Evolutionary conservation across 2,329 filamentous ascomycete genomes (phyloP).

Genomic region (Pyrenochaeta sp.): DNA sequence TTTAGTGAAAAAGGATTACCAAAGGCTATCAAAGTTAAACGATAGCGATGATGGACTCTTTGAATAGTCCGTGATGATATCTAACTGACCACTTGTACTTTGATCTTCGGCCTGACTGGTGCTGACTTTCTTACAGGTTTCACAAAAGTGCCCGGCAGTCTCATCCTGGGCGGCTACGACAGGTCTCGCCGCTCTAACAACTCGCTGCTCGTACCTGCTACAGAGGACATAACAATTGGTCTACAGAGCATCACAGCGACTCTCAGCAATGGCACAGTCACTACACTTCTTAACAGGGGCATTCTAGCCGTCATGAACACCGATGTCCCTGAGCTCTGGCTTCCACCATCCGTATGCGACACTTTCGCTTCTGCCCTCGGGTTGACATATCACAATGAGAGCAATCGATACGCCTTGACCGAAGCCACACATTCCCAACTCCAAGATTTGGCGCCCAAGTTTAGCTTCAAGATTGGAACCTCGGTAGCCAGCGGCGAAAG

Average conservation of each 20-base stretch:
- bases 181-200: background rate
- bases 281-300: no score
- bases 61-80: no score
- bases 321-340: no score
- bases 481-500: conserved; percentile 29
- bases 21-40: no score
- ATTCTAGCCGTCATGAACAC: no score
- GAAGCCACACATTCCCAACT: conserved; percentile 32
- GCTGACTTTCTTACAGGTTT: background rate
- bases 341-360: no score
- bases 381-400: conserved; percentile 32
- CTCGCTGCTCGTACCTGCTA: conserved; percentile 20
- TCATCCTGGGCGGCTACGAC: conserved; percentile 29
- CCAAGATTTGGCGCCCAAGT: conserved; percentile 33
- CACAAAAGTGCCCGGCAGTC: conserved; percentile 10
- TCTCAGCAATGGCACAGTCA: conserved; percentile 17
- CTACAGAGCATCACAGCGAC: conserved; percentile 14
- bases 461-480: conserved; percentile 31
- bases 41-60: no score
- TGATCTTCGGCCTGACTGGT: background rate
- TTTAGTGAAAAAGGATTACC: no score
- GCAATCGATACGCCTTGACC: conserved; percentile 42
- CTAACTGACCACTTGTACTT: background rate
- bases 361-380: conserved; percentile 45
- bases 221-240: conserved; percentile 21